phyloP scores from a whole-genome alignment of 2,329 filamentous ascomycete genomes.

The Sclerotinia subarctica region DNA sequence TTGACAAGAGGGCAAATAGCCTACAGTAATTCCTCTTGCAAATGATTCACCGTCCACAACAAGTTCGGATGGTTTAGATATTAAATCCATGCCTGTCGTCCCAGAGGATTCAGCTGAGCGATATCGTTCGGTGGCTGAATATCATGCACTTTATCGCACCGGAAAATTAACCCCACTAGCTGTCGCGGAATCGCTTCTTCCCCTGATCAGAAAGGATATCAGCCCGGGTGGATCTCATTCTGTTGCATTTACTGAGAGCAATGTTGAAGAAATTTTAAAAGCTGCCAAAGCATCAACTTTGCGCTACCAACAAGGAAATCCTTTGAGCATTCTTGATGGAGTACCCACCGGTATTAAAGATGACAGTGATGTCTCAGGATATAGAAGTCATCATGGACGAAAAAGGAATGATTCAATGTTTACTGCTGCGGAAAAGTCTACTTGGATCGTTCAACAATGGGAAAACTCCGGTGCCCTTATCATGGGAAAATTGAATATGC shows the following conservation, averaged over 20 bases:
- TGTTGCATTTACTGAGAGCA: conserved; percentile 68
- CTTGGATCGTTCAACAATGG: conserved; percentile 69
- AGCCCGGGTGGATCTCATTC: conserved; percentile 58
- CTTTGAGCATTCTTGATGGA: conserved; percentile 71
- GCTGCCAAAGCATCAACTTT: conserved; percentile 71
- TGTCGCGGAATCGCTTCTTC: conserved; percentile 68
- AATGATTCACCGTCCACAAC: conserved; percentile 23
- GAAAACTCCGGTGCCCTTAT: conserved; percentile 70
- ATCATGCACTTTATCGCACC: conserved; percentile 69
- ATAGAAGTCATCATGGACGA: conserved; percentile 66
- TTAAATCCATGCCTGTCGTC: conserved; percentile 43
- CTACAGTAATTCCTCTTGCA: conserved; percentile 53
- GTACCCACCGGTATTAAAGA: conserved; percentile 84
- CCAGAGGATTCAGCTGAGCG: conserved; percentile 46
- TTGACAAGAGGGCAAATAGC: conserved; percentile 40
- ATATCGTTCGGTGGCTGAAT: conserved; percentile 72
- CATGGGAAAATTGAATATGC: conserved; percentile 80
- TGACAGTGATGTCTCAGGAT: conserved; percentile 72
- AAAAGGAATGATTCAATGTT: conserved; percentile 78
- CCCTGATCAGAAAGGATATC: conserved; percentile 62
- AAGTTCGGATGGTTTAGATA: conserved; percentile 40
- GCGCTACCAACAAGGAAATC: conserved; percentile 64
- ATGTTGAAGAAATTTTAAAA: conserved; percentile 58
- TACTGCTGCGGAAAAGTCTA: conserved; percentile 62
- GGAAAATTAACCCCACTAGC: conserved; percentile 68